Conservation (phyloP, 257 asterid species). For the Solanum piurae region DNA sequence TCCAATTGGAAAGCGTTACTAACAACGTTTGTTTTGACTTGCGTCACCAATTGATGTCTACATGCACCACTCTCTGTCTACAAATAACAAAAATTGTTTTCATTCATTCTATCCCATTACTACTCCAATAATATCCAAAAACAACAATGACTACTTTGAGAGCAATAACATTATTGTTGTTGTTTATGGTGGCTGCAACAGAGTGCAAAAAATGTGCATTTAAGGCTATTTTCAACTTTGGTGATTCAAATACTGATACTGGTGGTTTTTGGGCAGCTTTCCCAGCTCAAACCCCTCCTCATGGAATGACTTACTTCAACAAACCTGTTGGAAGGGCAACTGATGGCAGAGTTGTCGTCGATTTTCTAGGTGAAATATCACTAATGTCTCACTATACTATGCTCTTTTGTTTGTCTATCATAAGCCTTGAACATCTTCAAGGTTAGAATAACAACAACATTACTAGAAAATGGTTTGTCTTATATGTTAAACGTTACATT, state of each 20-base stretch:
- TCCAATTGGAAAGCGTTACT: not conserved
- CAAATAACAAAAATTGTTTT: not conserved
- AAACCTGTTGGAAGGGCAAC: slow-evolving; percentile 72
- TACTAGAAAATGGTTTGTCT: not conserved
- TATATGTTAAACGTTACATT: not conserved
- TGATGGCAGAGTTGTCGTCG: slow-evolving; percentile 71
- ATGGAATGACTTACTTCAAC: slow-evolving; percentile 73
- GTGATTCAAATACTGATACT: slow-evolving; percentile 70
- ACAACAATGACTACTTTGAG: slow-evolving; percentile 4
- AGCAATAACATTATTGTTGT: not conserved
- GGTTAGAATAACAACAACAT: not conserved
- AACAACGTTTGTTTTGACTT: not conserved
- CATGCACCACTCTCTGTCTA: not conserved
- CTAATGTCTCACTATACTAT: not conserved
- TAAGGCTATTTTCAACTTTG: slow-evolving; percentile 64
- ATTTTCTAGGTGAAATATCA: slow-evolving; percentile 52
- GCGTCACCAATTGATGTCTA: not conserved
- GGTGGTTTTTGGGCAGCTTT: slow-evolving; percentile 85
- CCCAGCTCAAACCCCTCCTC: slow-evolving; percentile 48
- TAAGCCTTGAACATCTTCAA: not conserved
- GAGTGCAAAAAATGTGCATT: slow-evolving; percentile 28
- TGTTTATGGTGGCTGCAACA: not conserved
- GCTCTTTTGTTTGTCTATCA: not conserved
- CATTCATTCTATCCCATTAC: not conserved
- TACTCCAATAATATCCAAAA: not conserved